Evolutionary conservation across 306 rosid species (phyloP).

Genomic region (barrel medic (Medicago truncatula)): DNA sequence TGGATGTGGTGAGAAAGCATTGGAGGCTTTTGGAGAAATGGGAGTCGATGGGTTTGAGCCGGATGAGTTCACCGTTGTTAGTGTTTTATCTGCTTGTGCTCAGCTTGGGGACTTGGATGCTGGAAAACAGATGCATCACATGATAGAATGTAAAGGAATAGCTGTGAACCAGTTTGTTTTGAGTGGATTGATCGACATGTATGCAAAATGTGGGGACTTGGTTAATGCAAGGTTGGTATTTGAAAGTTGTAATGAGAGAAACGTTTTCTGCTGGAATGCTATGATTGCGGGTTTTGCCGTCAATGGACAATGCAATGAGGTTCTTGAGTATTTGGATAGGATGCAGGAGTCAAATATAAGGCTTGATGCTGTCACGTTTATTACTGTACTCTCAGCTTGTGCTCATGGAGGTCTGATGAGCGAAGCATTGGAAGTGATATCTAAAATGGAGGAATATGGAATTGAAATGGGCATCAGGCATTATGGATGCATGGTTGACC

Average conservation of each 20-base stretch:
- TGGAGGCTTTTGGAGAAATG: constrained; percentile 58
- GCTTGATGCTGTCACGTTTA: constrained; percentile 70
- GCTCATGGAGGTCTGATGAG: constrained; percentile 67
- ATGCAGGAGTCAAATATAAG: constrained; percentile 57
- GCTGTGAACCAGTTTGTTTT: constrained; percentile 56
- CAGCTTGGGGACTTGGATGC: constrained; percentile 59
- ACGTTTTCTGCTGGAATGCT: constrained; percentile 69
- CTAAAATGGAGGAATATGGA: constrained; percentile 63
- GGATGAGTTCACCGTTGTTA: constrained; percentile 60
- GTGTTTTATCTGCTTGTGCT: constrained; percentile 75
- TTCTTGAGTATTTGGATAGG: constrained; percentile 55
- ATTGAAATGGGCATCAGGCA: constrained; percentile 53
- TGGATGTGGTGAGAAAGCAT: constrained; percentile 64
- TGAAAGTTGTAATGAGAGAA: constrained; percentile 56
- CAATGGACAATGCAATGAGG: constrained; percentile 66
- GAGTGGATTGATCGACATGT: constrained; percentile 77
- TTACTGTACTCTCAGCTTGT: constrained; percentile 66
- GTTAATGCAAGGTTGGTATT: constrained; percentile 59
- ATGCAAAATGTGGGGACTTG: constrained; percentile 78
- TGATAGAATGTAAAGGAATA: constrained; percentile 50
- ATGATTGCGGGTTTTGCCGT: constrained; percentile 71
- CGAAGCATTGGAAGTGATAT: constrained; percentile 56
- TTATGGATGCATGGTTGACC: constrained; percentile 79
- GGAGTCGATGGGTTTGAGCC: constrained; percentile 58
- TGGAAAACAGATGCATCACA: constrained; percentile 60